A percentile compares a stretch with the other conserved stretches of the same genome.
These are phyloP conservation scores for Cutaneotrichosporon daszewskae DNA, from an alignment of 1,284 basidiomycete species.

Conservation along the genomic window DNA sequence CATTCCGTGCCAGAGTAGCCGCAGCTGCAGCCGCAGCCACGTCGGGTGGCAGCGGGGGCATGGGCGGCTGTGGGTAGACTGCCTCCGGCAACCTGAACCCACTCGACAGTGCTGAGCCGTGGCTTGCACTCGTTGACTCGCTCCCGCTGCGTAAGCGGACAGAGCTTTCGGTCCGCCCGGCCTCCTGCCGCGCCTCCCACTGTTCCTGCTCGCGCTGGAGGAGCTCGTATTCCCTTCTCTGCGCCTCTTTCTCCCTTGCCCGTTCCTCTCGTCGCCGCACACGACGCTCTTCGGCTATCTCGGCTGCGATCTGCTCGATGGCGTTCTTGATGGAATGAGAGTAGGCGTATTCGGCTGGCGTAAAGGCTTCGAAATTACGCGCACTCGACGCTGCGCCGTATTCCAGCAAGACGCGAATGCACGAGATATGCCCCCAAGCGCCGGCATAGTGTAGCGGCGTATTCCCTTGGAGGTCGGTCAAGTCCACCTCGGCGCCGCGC, in stretches of 20 bases:
- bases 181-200: background rate
- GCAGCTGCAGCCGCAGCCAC: slow-evolving; percentile 7
- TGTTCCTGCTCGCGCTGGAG: slow-evolving; percentile 4
- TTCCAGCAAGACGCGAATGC: slow-evolving; percentile 81
- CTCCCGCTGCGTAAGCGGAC: too few species aligned
- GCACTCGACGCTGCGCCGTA: slow-evolving; percentile 73
- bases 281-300: slow-evolving; percentile 25
- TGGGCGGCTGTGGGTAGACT: too few species aligned
- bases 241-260: slow-evolving; percentile 10
- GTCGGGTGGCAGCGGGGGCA: slow-evolving; percentile 1
- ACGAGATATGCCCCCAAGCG: slow-evolving; percentile 51
- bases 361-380: slow-evolving; percentile 84
- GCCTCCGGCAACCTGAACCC: too few species aligned
- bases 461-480: slow-evolving; percentile 85
- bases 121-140: too few species aligned
- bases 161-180: background rate
- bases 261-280: slow-evolving; percentile 11
- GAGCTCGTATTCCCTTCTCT: background rate
- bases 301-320: slow-evolving; percentile 28
- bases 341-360: slow-evolving; percentile 85
- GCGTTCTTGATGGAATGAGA: slow-evolving; percentile 49
- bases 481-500: slow-evolving; percentile 75
- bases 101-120: too few species aligned
- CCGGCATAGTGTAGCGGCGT: slow-evolving; percentile 74
- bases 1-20: slow-evolving; percentile 1